Evolutionary conservation across 2,329 filamentous ascomycete genomes (phyloP), one percentile per base, ranked within the genome.

Genomic region (Colletotrichum karsti): DNA sequence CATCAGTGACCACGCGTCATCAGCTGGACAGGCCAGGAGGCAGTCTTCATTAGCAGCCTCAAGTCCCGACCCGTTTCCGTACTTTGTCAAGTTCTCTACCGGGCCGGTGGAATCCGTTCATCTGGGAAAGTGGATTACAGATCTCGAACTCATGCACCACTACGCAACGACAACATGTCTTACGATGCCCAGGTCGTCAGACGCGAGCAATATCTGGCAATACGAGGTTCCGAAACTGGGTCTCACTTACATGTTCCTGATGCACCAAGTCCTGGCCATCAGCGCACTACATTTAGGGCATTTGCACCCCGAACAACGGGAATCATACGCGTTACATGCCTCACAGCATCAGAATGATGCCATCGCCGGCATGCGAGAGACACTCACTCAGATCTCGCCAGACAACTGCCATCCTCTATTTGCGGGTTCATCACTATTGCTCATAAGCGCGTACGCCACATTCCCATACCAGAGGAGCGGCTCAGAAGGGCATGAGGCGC

Each of bases 71-170:
- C 63, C 63, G 15, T 67, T 71, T 67, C 39, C 70, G 0, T 74
- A 75, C 39, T 72, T 75, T 26, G 63, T 69, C 44, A 73, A 73
- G 46, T 72, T 75, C 15, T 69, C 72, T 2, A 72, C 69, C 1
- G 69, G 67, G 7, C 70, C 69, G 55, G 72, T 69, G 66, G 64
- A 64, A 30, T 20, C 64, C 44, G 35, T 63, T 39, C 30, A 53
- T 69, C 69, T 24, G 65, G 72, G 54, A 68, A 74, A 30, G 51
- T 80, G 77, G 78, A 74, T 77, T 9, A 73, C 74, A 4, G 78
- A 81, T 60, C 75, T 81, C 12, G 76, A 78, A 63, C 72, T 80
- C 41, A 75, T 81, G 72, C 77, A 81, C 42, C 78, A 80, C 44
- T 80, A 75, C 56, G 75, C 75, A 2, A 72, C 75, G 7, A 69